phyloP scores from a whole-genome alignment of 140 eudicot genomes.

The Flaveria floridana region DNA sequence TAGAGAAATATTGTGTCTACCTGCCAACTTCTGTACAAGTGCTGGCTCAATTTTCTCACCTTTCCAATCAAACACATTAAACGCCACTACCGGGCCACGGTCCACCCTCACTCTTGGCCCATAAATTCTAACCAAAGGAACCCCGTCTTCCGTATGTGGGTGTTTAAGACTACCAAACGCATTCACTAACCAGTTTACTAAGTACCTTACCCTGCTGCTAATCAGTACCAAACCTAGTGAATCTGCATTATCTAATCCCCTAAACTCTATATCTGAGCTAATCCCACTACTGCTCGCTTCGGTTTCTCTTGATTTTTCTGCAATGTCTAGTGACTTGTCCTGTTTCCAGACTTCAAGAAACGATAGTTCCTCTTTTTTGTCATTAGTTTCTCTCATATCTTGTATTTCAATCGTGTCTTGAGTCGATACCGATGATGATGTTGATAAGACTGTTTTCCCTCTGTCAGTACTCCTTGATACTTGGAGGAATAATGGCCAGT shows the following conservation, averaged over 20 bases:
- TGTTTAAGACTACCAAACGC: conserved; percentile 61
- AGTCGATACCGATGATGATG: conserved; percentile 23
- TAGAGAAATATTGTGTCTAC: conserved; percentile 62
- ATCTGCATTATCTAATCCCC: conserved; percentile 88
- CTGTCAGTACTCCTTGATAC: conserved; percentile 19
- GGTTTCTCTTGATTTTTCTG: conserved; percentile 15
- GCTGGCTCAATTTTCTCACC: conserved; percentile 72
- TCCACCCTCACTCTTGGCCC: conserved; percentile 73
- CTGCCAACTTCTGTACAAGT: conserved; percentile 82
- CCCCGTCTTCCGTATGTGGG: conserved; percentile 59
- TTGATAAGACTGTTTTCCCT: conserved; percentile 17
- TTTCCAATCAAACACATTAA: conserved; percentile 89
- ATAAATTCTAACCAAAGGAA: conserved; percentile 57
- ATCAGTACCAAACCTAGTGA: conserved; percentile 64
- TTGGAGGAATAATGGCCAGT: conserved; percentile 32
- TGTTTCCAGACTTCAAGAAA: conserved; percentile 36
- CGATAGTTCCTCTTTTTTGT: conserved; percentile 25
- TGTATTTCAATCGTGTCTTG: conserved; percentile 29
- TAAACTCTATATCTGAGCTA: conserved; percentile 44
- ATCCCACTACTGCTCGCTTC: conserved; percentile 33
- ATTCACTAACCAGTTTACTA: conserved; percentile 81
- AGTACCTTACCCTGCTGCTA: conserved; percentile 61
- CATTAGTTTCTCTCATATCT: conserved; percentile 18
- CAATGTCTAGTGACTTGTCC: conserved; percentile 25
- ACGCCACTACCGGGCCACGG: conserved; percentile 74